Percentiles rank a stretch among this genome's conserved stretches.
phyloP scores from a whole-genome alignment of 2,329 filamentous ascomycete genomes.

The Cadophora gregata region DNA sequence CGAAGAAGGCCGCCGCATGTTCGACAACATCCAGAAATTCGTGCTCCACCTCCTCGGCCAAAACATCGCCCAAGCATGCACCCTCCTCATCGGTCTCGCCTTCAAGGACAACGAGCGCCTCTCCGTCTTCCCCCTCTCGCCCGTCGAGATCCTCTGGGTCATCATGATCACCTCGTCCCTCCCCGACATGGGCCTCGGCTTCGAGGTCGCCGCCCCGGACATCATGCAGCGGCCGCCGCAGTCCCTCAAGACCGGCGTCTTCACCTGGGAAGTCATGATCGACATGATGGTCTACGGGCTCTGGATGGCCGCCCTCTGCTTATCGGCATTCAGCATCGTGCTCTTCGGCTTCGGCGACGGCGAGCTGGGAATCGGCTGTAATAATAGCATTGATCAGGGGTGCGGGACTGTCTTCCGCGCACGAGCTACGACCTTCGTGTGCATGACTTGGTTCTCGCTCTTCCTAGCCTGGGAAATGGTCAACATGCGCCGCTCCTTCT shows the following conservation, averaged over 20 bases:
- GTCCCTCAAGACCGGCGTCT: constrained; percentile 69
- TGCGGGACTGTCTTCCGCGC: constrained; percentile 74
- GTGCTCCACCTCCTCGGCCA: constrained; percentile 66
- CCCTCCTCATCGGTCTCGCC: constrained; percentile 79
- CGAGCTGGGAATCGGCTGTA: constrained; percentile 64
- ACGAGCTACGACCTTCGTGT: constrained; percentile 75
- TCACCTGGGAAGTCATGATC: constrained; percentile 76
- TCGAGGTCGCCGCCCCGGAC: constrained; percentile 75
- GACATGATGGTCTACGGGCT: constrained; percentile 83
- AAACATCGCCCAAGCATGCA: constrained; percentile 84
- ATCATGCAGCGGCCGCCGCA: constrained; percentile 83
- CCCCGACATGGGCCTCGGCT: constrained; percentile 86
- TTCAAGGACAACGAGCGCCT: constrained; percentile 76
- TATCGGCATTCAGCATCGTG: constrained; percentile 67
- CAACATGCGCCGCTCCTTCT: constrained; percentile 74
- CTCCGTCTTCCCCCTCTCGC: constrained; percentile 85
- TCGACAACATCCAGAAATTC: constrained; percentile 79
- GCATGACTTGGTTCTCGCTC: constrained; percentile 76
- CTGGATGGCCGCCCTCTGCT: constrained; percentile 75
- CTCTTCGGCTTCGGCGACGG: constrained; percentile 65
- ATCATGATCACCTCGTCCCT: constrained; percentile 91
- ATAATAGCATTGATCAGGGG: constrained; percentile 57
- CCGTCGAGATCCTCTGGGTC: constrained; percentile 90
- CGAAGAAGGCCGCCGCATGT: constrained; percentile 75
- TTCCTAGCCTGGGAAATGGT: constrained; percentile 83